Percentiles rank a stretch among this genome's conserved stretches.
Conservation (phyloP, 805 yeast genomes). For the Monosporozyma siamensis region DNA sequence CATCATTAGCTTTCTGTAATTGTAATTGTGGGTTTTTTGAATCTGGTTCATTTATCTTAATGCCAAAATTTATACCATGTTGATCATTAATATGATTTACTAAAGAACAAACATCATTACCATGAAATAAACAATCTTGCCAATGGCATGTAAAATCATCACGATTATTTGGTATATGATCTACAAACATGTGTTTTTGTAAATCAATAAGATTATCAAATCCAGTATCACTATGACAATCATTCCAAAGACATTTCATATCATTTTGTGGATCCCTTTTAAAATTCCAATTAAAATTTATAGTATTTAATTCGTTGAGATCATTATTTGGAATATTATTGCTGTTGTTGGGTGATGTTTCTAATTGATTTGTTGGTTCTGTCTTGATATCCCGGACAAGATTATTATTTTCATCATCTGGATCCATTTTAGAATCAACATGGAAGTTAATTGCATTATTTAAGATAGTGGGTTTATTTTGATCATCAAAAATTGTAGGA, state of each 20-base stretch:
- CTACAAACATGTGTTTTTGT: conserved; percentile 45
- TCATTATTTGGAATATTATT: neutral
- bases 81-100: conserved; percentile 48
- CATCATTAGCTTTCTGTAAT: neutral
- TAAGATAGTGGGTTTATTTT: neutral
- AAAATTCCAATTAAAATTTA: conserved; percentile 39
- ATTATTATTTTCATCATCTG: neutral
- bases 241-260: conserved; percentile 59
- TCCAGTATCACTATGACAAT: conserved; percentile 36
- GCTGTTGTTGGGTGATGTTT: no score
- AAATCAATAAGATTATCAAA: conserved; percentile 34
- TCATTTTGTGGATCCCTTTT: conserved; percentile 14
- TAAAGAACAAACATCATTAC: conserved; percentile 44
- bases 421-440: conserved; percentile 1
- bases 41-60: conserved; percentile 17
- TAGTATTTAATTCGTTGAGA: conserved; percentile 10
- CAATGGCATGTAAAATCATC: conserved; percentile 48
- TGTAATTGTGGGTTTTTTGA: neutral
- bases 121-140: conserved; percentile 56
- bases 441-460: conserved; percentile 1
- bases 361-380: neutral
- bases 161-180: conserved; percentile 32
- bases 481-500: conserved; percentile 1
- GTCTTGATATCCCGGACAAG: neutral
- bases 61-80: conserved; percentile 34